Percentiles rank a stretch among this genome's conserved stretches.
phyloP scores from a whole-genome alignment of 106 monocot genomes.

The Acorus gramineus region DNA sequence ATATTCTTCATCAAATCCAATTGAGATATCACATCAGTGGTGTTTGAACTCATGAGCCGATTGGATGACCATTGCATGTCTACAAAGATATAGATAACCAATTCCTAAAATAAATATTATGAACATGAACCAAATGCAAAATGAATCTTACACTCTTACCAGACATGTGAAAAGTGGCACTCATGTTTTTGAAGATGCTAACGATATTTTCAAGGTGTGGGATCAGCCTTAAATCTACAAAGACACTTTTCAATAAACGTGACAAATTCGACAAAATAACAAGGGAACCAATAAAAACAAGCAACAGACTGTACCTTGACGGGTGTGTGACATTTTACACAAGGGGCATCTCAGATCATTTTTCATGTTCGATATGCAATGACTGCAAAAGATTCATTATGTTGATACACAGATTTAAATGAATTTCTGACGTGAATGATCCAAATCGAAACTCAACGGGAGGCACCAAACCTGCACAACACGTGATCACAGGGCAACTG shows the following conservation, averaged over 20 bases:
- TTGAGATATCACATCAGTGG: no score
- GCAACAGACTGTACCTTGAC: conserved; percentile 41
- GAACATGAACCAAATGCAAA: not conserved
- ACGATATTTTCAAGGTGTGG: conserved; percentile 50
- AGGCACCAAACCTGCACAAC: conserved; percentile 42
- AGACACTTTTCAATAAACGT: not conserved
- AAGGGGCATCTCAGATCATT: conserved; percentile 30
- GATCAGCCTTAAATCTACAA: conserved; percentile 58
- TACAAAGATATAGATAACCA: not conserved
- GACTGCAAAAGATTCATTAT: conserved; percentile 21
- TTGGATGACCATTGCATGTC: no score
- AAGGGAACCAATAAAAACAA: no score
- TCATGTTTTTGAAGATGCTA: conserved; percentile 62
- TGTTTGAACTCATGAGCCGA: no score
- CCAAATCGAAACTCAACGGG: not conserved
- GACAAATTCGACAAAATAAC: not conserved
- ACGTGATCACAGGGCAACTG: conserved; percentile 58
- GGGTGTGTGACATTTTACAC: conserved; percentile 34
- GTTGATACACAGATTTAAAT: not conserved
- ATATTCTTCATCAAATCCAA: no score
- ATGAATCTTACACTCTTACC: conserved; percentile 16
- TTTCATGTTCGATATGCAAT: conserved; percentile 27
- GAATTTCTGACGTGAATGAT: not conserved
- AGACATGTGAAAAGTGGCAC: conserved; percentile 29
- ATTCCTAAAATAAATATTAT: not conserved